Conservation (phyloP, 208 protist species). For the Novymonas esmeraldas region DNA sequence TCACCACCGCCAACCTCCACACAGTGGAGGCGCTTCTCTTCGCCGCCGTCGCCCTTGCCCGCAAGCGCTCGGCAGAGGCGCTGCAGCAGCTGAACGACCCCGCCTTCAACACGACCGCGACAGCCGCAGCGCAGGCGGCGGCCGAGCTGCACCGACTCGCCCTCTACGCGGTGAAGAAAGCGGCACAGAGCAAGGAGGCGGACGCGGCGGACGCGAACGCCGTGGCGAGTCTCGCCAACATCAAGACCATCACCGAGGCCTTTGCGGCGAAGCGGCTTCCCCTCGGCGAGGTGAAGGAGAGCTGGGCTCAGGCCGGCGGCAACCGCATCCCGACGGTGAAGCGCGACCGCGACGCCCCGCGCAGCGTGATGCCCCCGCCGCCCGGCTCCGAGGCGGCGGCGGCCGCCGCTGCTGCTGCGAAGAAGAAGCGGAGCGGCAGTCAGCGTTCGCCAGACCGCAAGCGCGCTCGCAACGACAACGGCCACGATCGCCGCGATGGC, state of each 20-base stretch:
- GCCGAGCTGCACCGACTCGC: conserved; percentile 34
- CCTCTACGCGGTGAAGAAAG: conserved; percentile 47
- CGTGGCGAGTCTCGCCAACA: conserved; percentile 61
- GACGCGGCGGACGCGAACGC: conserved; percentile 51
- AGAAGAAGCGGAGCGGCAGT: conserved; percentile 20
- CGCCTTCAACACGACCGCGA: conserved; percentile 49
- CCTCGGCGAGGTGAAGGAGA: conserved; percentile 62
- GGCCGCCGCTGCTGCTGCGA: conserved; percentile 6
- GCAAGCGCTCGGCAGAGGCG: conserved; percentile 57
- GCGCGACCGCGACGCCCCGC: conserved; percentile 35
- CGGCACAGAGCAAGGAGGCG: conserved; percentile 26
- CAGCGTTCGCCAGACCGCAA: conserved; percentile 20
- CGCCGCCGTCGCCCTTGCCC: conserved; percentile 51
- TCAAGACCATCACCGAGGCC: conserved; percentile 54
- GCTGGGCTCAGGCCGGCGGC: conserved; percentile 56
- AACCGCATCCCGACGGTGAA: conserved; percentile 55
- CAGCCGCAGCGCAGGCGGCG: conserved; percentile 25
- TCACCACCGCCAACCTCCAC: conserved; percentile 59
- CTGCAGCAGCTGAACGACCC: conserved; percentile 74
- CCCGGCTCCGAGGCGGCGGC: conserved; percentile 25
- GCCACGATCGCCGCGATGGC: conserved; percentile 1
- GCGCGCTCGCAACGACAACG: conserved; percentile 17
- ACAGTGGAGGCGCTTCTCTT: conserved; percentile 79
- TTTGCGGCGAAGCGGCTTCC: conserved; percentile 74
- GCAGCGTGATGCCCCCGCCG: conserved; percentile 24